Conservation (phyloP, 352 stramenopile species). For the Achlya hypogyna region DNA sequence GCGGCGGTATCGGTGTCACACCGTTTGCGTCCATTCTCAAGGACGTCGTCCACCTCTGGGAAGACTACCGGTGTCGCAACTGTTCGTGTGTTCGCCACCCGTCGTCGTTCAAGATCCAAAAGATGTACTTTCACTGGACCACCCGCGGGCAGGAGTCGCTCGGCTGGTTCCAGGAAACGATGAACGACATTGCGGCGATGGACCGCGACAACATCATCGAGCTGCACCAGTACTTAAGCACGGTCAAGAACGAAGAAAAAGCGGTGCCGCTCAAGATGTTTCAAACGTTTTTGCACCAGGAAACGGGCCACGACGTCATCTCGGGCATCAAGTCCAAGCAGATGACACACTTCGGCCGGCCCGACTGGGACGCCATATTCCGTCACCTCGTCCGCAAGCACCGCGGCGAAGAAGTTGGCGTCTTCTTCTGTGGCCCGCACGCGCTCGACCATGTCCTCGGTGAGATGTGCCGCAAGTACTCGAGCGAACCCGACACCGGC, state of each 20-base stretch:
- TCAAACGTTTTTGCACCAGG: conserved; percentile 64
- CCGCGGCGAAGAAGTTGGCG: conserved; percentile 48
- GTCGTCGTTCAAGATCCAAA: conserved; percentile 56
- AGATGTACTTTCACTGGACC: conserved; percentile 84
- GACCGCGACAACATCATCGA: conserved; percentile 70
- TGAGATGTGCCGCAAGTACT: conserved; percentile 22
- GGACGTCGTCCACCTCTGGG: conserved; percentile 29
- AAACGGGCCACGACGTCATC: conserved; percentile 64
- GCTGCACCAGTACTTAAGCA: conserved; percentile 80
- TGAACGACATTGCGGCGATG: conserved; percentile 71
- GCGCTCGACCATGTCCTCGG: conserved; percentile 46
- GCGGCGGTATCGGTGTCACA: conserved; percentile 25
- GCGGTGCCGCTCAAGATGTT: conserved; percentile 48
- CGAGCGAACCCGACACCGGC: conserved; percentile 16
- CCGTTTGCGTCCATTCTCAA: conserved; percentile 34
- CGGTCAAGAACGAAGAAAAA: conserved; percentile 50
- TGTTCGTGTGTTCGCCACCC: conserved; percentile 52
- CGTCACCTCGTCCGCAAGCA: conserved; percentile 10
- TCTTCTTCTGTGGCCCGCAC: conserved; percentile 75
- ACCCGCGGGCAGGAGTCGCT: conserved; percentile 72
- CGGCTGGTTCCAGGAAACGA: conserved; percentile 73
- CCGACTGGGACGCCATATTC: conserved; percentile 47
- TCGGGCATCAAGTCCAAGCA: conserved; percentile 65
- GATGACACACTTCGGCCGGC: conserved; percentile 62
- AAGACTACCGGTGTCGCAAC: conserved; percentile 45